Evolutionary conservation across 192 early-diverging fungal species (phyloP).

Genomic region (Globomyces pollinis-pini): DNA sequence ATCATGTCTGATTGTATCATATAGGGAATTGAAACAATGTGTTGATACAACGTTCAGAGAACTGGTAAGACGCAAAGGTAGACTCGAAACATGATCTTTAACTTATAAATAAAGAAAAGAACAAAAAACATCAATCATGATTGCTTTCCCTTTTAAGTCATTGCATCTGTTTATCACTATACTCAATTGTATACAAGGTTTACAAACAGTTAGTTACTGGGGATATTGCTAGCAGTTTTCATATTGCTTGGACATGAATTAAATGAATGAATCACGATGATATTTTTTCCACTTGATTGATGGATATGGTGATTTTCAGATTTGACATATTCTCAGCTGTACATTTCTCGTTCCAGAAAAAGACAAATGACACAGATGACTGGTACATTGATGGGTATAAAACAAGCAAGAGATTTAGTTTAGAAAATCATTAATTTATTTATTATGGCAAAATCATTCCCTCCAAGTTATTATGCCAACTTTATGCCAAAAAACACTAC

Average conservation of each 20-base stretch:
- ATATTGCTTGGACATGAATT: background rate
- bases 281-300: too few relatives aligned
- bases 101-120: background rate
- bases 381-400: too few relatives aligned
- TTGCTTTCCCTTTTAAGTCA: background rate
- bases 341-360: too few relatives aligned
- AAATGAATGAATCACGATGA: too few relatives aligned
- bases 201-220: background rate
- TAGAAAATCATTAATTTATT: too few relatives aligned
- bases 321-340: too few relatives aligned
- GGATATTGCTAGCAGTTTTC: background rate
- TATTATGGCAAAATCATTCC: too few relatives aligned
- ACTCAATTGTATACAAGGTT: background rate
- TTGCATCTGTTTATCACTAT: background rate
- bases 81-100: background rate
- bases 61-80: conserved; percentile 30
- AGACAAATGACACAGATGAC: too few relatives aligned
- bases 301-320: too few relatives aligned
- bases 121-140: background rate
- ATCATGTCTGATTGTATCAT: conserved; percentile 94
- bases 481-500: too few relatives aligned
- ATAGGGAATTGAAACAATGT: conserved; percentile 88
- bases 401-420: too few relatives aligned
- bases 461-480: too few relatives aligned
- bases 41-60: conserved; percentile 81